Evolutionary conservation across 192 early-diverging fungal genomes (phyloP), one percentile per base, ranked within the genome.

Genomic region (Lunasporangiospora selenospora): DNA sequence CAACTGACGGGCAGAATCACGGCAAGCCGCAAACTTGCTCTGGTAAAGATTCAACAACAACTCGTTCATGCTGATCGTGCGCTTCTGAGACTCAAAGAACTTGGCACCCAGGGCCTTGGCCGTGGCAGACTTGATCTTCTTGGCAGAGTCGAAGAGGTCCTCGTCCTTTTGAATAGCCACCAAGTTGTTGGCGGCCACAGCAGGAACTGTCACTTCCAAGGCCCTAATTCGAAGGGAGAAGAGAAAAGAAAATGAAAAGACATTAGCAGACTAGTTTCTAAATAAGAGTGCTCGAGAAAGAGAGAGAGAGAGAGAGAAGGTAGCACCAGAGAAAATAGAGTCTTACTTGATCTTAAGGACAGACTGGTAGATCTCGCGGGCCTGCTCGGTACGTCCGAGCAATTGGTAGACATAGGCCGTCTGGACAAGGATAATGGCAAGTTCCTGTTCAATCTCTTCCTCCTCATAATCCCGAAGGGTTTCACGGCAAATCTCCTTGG

Each of bases 181-280:
- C 43, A 90, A 50, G 58, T 92, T 92, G 77, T 92, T 92, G 42
- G 88, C 81, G 9, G 86, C 89, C 15, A 92, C 79, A 2, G 84
- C 88, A 0, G 77, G 76, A 15, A 86, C 80, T 9, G 79, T 80
- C 6, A 76, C 66, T 61, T 92, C 88, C 29, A 63, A 59, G n/a
- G 67, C 57, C 21, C 84, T 87, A 63, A 27, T 39, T 12, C 29
- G 9, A 46, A 21, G 15, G 42, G 29, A 48, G 10, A 42, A 18
- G 27, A 40, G 23, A 58, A 9, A 37, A 56, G 27, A 7, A 39
- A 40, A 38, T 15, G 27, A 50, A 37, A 4, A 24, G 33, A 42
- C 32, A 27, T 23, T 37, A 52, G 32, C 4, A 42, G 2, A 39
- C 9, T 32, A n/a, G n/a, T n/a, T n/a, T n/a, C n/a, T n/a, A n/a